Evolutionary conservation across 768 basidiomycete genomes (phyloP), one percentile per base, ranked within the genome.

Genomic region (Naganishia antarctica): DNA sequence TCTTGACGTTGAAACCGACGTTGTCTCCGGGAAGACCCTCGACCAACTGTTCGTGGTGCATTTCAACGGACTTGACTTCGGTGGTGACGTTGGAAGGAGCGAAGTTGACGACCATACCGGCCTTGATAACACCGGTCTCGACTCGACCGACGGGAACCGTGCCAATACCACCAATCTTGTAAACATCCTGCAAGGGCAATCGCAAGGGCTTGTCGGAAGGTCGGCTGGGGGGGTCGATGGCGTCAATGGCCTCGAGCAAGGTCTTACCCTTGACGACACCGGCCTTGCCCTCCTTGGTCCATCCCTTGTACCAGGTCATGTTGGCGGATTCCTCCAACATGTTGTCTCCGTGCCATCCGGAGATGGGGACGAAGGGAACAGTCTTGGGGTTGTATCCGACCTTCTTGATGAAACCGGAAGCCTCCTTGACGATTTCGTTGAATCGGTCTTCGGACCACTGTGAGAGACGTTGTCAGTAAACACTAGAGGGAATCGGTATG

Each of bases 151-250:
- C 96, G 80, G 96, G 96, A 77, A 99, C 96, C 74, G 96, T 99
- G 72, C 96, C 96, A 72, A 99, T 99, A 91, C 96, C 96, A 82
- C 96, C 96, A 76, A 99, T 99, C 86, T 99, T 99, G 91, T 99
- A 98, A 78, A 99, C 96, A 86, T 99, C 96, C 86, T 99, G 94
- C 80, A 96, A 91, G 75, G 94, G 92, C 72, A 99, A 93, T 82
- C 96, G 93, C 83, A 99, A 96, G 73, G 96, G 94, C 85, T 97
- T 98, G 84, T 99, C 96, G 79, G 89, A 87, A 69, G 96, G 96
- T 80, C 96, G 91, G 71, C 82, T 80, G 69, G 96, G 96, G 77
- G 96, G 92, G 78, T 99, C 96, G 77, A 99, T 99, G 80, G 93
- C 92, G 76, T 99, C 96, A 74, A 99, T 98, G 79, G 96, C 93